These are phyloP conservation scores for Globisporangium echinulatum DNA, from an alignment of 352 stramenopile species.

Conservation along the genomic window DNA sequence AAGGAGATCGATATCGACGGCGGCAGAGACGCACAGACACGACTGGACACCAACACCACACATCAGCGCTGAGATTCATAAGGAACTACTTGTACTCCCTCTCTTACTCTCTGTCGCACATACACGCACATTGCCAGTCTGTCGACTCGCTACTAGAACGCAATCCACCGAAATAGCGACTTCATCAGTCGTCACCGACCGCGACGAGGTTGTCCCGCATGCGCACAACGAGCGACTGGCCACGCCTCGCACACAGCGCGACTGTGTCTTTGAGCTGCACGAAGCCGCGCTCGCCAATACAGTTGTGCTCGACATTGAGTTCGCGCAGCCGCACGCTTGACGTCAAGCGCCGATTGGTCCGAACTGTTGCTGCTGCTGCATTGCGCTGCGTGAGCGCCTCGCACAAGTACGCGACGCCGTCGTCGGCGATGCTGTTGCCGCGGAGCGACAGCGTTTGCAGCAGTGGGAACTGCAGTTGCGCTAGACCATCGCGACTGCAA, in stretches of 20 bases:
- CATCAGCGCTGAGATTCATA: too few relatives aligned
- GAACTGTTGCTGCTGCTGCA: neutral
- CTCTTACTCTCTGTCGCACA: too few relatives aligned
- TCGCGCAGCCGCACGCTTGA: slow-evolving; percentile 1
- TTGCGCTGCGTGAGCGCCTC: slow-evolving; percentile 14
- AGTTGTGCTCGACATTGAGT: slow-evolving; percentile 48
- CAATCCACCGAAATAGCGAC: too few relatives aligned
- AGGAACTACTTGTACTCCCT: too few relatives aligned
- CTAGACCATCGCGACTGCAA: slow-evolving; percentile 1
- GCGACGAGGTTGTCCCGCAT: slow-evolving; percentile 30
- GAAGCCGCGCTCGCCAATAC: slow-evolving; percentile 43
- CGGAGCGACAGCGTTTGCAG: slow-evolving; percentile 30
- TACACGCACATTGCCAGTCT: too few relatives aligned
- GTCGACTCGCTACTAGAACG: too few relatives aligned
- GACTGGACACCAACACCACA: too few relatives aligned
- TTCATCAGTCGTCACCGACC: too few relatives aligned
- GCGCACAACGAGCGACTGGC: slow-evolving; percentile 19
- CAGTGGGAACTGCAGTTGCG: slow-evolving; percentile 18
- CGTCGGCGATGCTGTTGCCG: slow-evolving; percentile 55
- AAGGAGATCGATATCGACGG: too few relatives aligned
- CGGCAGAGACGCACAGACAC: too few relatives aligned
- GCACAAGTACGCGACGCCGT: slow-evolving; percentile 29
- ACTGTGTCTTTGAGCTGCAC: slow-evolving; percentile 34
- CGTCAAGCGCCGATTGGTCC: neutral
- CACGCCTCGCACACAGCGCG: slow-evolving; percentile 17